These are phyloP conservation scores for Penicillium sp. DNA, from an alignment of 2,329 filamentous ascomycete species.

Conservation along the genomic window DNA sequence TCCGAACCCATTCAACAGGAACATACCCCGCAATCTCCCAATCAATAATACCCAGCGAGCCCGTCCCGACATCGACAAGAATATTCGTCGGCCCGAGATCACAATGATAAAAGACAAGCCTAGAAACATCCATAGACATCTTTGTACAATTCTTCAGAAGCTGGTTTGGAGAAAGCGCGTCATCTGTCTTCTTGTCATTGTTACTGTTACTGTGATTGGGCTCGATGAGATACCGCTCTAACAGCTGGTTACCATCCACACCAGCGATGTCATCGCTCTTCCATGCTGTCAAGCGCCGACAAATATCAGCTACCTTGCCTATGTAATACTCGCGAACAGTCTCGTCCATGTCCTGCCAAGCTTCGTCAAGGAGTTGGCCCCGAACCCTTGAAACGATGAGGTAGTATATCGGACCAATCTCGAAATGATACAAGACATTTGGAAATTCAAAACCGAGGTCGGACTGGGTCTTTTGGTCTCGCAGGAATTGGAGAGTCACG, in stretches of 20 bases:
- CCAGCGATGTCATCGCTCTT: constrained; percentile 16
- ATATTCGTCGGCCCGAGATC: constrained; percentile 42
- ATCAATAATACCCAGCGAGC: constrained; percentile 39
- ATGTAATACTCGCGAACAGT: constrained; percentile 22
- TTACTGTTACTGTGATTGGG: background rate
- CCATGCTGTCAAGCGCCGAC: constrained; percentile 6
- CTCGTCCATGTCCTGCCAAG: constrained; percentile 20
- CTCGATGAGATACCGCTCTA: constrained; percentile 19
- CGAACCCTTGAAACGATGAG: constrained; percentile 19
- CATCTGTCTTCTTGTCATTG: constrained; percentile 14
- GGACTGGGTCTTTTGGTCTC: constrained; percentile 8
- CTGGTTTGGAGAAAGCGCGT: constrained; percentile 18
- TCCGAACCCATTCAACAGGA: constrained; percentile 42
- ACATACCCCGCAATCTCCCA: constrained; percentile 42
- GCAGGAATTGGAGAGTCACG: constrained; percentile 19
- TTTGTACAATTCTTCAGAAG: constrained; percentile 20
- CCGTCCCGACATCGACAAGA: constrained; percentile 32
- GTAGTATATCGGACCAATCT: constrained; percentile 19
- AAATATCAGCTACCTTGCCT: constrained; percentile 18
- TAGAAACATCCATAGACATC: constrained; percentile 21
- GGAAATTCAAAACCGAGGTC: constrained; percentile 10
- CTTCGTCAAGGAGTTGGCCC: constrained; percentile 20
- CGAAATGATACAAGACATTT: constrained; percentile 14
- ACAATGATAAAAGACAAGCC: constrained; percentile 33
- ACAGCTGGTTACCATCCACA: constrained; percentile 18